Evolutionary conservation across 306 rosid species (phyloP), one percentile per base, ranked within the genome.

Genomic region (Vigna nakashimae): DNA sequence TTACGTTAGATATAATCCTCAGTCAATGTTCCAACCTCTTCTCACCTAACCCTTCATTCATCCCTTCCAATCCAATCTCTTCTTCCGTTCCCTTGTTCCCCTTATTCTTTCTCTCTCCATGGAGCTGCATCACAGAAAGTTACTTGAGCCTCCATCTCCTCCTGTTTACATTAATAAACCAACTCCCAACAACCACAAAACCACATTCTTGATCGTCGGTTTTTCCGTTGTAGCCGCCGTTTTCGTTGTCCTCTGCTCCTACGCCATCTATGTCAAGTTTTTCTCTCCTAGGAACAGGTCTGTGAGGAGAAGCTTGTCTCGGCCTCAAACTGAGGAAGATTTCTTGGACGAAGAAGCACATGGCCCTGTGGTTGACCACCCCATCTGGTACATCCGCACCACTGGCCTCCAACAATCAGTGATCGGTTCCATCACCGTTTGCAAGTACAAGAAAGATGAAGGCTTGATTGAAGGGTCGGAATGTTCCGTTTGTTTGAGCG

Each of bases 331-430:
- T 13, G 79, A 74, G 40, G 52, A 77, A 2, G 89, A 75, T 63
- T 79, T 82, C 74, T 53, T 79, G 2, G 94, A 84, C 58, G 90
- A 88, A 45, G 95, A 84, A 5, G 82, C 82, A 28, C 18, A 28
- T 2, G 89, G 90, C 7, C 89, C 91, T 30, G 40, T 77, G 5
- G 43, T 90, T 66, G 97, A 91, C 49, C 97, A 93, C 36, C 97
- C 87, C 32, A 84, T 93, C 16, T 93, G 98, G 98, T 86, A 87
- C 60, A 93, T 93, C 79, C 92, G 91, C 32, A 89, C 98, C 28
- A 38, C 79, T 14, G 98, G 98, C 48, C 93, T 93, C 4, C 87
- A 85, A 20, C 86, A 81, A 32, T 75, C 97, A 0, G 46, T 89
- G 2, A 91, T 93, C 48, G 80, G 51, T 3, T 82, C 97, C 4